Evolutionary conservation across 345 rosid genomes (phyloP), one percentile per base, ranked within the genome.

Genomic region (Brassica napus): DNA sequence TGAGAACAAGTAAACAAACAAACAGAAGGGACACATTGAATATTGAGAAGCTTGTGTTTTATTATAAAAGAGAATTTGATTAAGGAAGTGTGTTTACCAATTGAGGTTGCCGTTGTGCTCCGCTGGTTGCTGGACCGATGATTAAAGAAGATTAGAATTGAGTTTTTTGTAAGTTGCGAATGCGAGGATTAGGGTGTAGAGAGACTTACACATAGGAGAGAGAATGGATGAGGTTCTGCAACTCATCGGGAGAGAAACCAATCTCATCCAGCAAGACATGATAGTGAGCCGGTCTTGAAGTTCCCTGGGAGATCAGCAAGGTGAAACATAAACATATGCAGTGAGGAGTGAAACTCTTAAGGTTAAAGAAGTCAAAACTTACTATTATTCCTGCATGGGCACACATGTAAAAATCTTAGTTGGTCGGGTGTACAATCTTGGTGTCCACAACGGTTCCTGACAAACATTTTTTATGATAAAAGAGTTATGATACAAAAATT

Each of bases 401-500:
- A 47, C 54, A 47, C 54, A 47, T 47, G 54, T 47, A 47, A 14
- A 47, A 47, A 47, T 47, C 54, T 15, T 47, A 47, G 54, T 47
- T 47, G n/a, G 54, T 47, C 54, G 54, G 54, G 15, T 24, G 26
- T 24, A 24, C 54, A 47, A 47, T 47, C 54, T 47, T 84, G 69
- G 92, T 85, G 76, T 92, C 97, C 82, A 94, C 97, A 18, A 92
- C 88, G 4, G 97, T 94, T 73, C 97, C 97, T 89, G 85, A 54
- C 6, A 54, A 72, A 80, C 1, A 9, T 1, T 39, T 7, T 24
- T 24, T 37, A 16, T 35, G 49, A 66, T 21, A 68, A 57, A 23
- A 11, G 14, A 11, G 76, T 61, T 47, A 12, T 52, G 35, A 57
- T 21, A 23, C 14, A 18, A 62, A 49, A 32, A 12, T 32, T 12